Conservation (phyloP, 768 basidiomycete genomes). For the Chalciporus piperatus region DNA sequence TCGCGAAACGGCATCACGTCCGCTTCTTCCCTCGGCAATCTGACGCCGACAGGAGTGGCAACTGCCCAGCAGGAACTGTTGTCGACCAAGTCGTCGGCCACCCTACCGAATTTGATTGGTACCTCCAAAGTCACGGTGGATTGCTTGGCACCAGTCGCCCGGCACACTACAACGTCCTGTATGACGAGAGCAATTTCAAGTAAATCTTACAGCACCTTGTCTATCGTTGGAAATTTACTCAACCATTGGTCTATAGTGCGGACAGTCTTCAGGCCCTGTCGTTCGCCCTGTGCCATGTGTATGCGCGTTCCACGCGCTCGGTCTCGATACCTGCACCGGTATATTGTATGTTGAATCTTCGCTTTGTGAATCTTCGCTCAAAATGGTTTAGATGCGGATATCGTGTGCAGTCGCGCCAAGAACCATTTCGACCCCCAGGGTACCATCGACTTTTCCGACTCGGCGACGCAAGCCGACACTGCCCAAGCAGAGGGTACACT, state of each 20-base stretch:
- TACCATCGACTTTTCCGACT: conserved; percentile 58
- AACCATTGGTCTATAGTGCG: conserved; percentile 37
- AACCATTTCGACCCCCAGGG: conserved; percentile 72
- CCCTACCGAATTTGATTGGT: conserved; percentile 75
- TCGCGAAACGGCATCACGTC: conserved; percentile 58
- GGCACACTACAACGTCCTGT: conserved; percentile 48
- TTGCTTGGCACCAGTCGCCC: conserved; percentile 74
- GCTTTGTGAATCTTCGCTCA: neutral
- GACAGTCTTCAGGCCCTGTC: conserved; percentile 69
- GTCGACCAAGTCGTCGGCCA: conserved; percentile 69
- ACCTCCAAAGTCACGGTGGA: conserved; percentile 74
- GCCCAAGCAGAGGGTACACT: conserved; percentile 40
- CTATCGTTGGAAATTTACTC: neutral
- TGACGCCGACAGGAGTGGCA: conserved; percentile 65
- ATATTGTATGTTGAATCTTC: conserved; percentile 52
- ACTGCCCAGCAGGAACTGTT: conserved; percentile 76
- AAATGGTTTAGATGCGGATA: conserved; percentile 60
- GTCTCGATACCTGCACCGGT: conserved; percentile 83
- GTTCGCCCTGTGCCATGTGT: conserved; percentile 78
- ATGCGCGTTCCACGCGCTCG: conserved; percentile 75
- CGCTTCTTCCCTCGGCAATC: conserved; percentile 50
- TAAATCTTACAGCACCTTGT: conserved; percentile 20
- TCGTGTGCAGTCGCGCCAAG: conserved; percentile 72
- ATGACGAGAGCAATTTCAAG: conserved; percentile 61
- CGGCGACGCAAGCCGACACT: conserved; percentile 47